These are phyloP conservation scores for Penicillium dipodomyicola DNA, from an alignment of 495 filamentous ascomycete species.

Conservation along the genomic window DNA sequence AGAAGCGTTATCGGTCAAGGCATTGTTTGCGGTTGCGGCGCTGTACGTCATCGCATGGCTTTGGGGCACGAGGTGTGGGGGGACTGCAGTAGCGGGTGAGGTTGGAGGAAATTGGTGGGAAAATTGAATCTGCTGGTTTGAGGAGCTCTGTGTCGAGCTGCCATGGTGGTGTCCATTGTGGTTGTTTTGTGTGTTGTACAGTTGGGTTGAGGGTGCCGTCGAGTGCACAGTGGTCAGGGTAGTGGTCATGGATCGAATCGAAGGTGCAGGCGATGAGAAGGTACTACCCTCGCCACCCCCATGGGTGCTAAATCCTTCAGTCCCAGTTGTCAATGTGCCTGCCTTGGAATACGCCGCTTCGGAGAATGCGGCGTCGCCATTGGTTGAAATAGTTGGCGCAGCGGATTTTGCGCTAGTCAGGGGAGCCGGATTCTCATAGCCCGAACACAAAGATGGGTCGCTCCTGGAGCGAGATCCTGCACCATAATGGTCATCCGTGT, in stretches of 20 bases:
- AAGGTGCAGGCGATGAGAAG: constrained; percentile 91
- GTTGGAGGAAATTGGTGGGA: constrained; percentile 79
- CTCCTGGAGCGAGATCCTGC: constrained; percentile 42
- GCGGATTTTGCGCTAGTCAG: constrained; percentile 65
- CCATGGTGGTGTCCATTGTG: constrained; percentile 42
- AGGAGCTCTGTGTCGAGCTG: constrained; percentile 46
- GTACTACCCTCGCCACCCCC: constrained; percentile 76
- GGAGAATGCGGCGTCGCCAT: constrained; percentile 69
- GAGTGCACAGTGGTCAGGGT: constrained; percentile 97
- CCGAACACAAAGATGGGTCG: constrained; percentile 56
- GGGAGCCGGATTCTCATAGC: constrained; percentile 55
- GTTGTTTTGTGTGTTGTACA: constrained; percentile 45
- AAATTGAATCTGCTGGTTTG: constrained; percentile 65
- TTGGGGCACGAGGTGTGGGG: constrained; percentile 67
- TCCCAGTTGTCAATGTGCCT: constrained; percentile 64
- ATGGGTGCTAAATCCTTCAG: constrained; percentile 61
- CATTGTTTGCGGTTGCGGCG: constrained; percentile 85
- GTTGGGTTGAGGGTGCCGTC: constrained; percentile 63
- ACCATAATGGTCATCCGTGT: constrained; percentile 28
- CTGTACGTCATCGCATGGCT: constrained; percentile 80
- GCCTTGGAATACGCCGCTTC: constrained; percentile 77
- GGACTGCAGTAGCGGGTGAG: constrained; percentile 73
- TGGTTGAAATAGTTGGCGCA: constrained; percentile 79
- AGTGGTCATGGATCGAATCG: constrained; percentile 86
- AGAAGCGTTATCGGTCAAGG: constrained; percentile 90